These are phyloP conservation scores for Cladosporium halotolerans DNA, from an alignment of 2,329 filamentous ascomycete genomes.

Conservation along the genomic window DNA sequence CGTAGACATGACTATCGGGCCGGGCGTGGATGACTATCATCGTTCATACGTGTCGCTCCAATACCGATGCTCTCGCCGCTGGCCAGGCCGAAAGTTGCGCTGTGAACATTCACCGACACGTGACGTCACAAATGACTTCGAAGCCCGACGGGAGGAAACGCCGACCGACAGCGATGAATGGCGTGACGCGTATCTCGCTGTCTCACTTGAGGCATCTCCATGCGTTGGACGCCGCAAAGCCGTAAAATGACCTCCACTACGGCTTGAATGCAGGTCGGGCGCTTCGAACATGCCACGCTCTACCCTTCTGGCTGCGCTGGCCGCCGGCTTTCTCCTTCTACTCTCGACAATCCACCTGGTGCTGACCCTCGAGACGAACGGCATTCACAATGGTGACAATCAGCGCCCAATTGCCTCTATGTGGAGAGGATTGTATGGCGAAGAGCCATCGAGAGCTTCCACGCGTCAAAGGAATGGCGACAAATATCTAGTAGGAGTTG, in stretches of 20 bases:
- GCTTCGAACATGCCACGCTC: slow-evolving; percentile 1
- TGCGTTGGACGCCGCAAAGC: background rate
- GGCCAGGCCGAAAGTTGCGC: too few relatives aligned
- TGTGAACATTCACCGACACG: too few relatives aligned
- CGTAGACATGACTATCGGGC: too few relatives aligned
- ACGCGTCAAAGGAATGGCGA: slow-evolving; percentile 13
- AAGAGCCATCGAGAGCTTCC: background rate
- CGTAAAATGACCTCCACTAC: background rate
- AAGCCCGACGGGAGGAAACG: too few relatives aligned
- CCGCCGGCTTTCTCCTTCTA: slow-evolving; percentile 17
- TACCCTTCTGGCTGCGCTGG: slow-evolving; percentile 10
- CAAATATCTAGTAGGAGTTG: slow-evolving; percentile 59
- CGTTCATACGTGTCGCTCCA: too few relatives aligned
- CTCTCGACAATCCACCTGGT: slow-evolving; percentile 17
- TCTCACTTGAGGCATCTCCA: too few relatives aligned
- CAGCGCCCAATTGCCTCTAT: background rate
- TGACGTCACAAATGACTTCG: too few relatives aligned
- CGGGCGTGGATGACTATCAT: too few relatives aligned
- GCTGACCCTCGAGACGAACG: background rate
- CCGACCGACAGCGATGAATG: too few relatives aligned
- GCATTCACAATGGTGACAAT: background rate
- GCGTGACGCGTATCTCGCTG: too few relatives aligned
- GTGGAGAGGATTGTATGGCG: background rate
- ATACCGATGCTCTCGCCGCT: too few relatives aligned
- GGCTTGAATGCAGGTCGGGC: background rate